These are phyloP conservation scores for Sporothrix schenckii DNA, from an alignment of 2,329 filamentous ascomycete species.

Conservation along the genomic window DNA sequence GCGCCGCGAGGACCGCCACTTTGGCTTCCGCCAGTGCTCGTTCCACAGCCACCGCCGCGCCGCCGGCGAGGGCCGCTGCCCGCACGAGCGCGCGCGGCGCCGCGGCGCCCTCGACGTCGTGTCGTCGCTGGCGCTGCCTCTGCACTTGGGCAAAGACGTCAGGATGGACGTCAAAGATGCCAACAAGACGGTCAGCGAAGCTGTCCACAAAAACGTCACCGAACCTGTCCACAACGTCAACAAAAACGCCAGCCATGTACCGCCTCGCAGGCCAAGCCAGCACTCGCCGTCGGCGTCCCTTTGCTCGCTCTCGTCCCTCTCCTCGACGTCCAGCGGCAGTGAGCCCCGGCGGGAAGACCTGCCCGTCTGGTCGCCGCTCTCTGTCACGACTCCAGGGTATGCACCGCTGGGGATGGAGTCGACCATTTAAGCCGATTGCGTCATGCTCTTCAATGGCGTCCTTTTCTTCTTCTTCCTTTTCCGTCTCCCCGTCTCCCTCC, in stretches of 20 bases:
- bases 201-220: too few species aligned
- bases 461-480: not conserved
- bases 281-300: not conserved
- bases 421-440: slow-evolving; percentile 26
- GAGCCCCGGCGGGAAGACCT: slow-evolving; percentile 31
- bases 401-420: slow-evolving; percentile 34
- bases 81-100: slow-evolving; percentile 43
- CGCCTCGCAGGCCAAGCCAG: not conserved
- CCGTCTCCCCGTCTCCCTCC: slow-evolving; percentile 38
- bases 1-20: slow-evolving; percentile 59
- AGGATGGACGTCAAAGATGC: too few species aligned
- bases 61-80: slow-evolving; percentile 59
- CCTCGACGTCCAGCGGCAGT: not conserved
- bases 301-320: not conserved
- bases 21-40: slow-evolving; percentile 64
- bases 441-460: too few species aligned
- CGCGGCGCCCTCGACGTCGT: not conserved
- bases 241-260: not conserved
- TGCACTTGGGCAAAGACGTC: not conserved
- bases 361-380: slow-evolving; percentile 32
- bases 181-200: too few species aligned
- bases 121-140: slow-evolving; percentile 7
- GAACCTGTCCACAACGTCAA: too few species aligned
- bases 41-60: slow-evolving; percentile 61
- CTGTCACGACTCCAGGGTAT: slow-evolving; percentile 26